Conservation (phyloP, 768 basidiomycete genomes). For the Rhizopogon salebrosus region DNA sequence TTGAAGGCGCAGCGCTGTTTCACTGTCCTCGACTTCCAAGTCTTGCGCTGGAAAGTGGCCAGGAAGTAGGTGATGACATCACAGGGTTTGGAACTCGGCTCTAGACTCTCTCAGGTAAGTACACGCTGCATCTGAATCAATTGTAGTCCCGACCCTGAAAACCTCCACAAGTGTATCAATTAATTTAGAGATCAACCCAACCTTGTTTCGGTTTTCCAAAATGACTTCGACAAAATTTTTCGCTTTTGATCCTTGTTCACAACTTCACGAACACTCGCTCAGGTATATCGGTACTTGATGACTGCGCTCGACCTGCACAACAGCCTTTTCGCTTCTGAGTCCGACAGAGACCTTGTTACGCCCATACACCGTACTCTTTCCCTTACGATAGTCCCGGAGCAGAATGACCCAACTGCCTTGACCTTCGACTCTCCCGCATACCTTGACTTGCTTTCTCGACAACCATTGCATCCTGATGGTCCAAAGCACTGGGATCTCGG, state of each 20-base stretch:
- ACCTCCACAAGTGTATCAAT: neutral
- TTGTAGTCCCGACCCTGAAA: neutral
- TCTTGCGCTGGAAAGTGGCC: neutral
- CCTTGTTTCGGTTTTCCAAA: constrained; percentile 1
- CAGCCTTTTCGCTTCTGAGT: constrained; percentile 39
- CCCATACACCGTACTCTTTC: constrained; percentile 15
- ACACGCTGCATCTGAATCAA: neutral
- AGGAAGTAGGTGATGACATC: neutral
- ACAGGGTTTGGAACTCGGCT: neutral
- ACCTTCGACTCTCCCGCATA: constrained; percentile 24
- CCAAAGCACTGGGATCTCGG: constrained; percentile 26
- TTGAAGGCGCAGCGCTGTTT: neutral
- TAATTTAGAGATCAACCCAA: constrained; percentile 1
- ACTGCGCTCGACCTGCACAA: constrained; percentile 57
- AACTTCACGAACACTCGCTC: constrained; percentile 11
- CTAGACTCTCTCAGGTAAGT: neutral
- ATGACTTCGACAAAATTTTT: neutral
- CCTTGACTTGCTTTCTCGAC: constrained; percentile 32
- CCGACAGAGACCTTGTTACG: constrained; percentile 11
- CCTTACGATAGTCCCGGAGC: constrained; percentile 3
- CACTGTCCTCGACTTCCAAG: neutral
- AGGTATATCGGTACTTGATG: constrained; percentile 32
- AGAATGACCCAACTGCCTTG: constrained; percentile 10
- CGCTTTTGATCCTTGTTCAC: neutral
- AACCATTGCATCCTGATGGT: constrained; percentile 40